Conservation (phyloP, 768 basidiomycete species). For the Tubosaeta sp. region DNA sequence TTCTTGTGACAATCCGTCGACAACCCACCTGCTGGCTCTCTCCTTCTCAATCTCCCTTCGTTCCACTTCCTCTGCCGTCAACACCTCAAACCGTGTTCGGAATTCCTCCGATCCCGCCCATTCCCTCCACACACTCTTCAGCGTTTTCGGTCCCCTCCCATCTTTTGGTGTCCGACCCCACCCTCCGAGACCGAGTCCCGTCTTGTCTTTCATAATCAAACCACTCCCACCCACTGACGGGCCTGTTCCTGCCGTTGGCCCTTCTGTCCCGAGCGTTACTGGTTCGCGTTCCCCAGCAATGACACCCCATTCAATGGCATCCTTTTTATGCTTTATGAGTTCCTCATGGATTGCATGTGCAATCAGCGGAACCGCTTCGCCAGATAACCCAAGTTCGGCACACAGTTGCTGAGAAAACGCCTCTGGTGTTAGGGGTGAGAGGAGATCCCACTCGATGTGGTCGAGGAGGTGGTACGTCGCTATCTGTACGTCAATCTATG, state of each 20-base stretch:
- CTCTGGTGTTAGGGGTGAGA: slow-evolving; percentile 87
- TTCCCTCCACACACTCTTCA: slow-evolving; percentile 91
- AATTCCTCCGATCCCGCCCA: slow-evolving; percentile 93
- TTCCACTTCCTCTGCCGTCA: slow-evolving; percentile 90
- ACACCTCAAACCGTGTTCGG: slow-evolving; percentile 78
- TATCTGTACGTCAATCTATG: slow-evolving; percentile 96
- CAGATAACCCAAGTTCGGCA: slow-evolving; percentile 79
- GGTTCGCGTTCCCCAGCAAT: slow-evolving; percentile 54
- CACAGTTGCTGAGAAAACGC: slow-evolving; percentile 77
- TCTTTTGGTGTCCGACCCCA: slow-evolving; percentile 77
- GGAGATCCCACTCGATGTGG: slow-evolving; percentile 98
- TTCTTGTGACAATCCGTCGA: neutral
- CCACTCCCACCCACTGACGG: slow-evolving; percentile 30
- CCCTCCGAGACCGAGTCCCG: slow-evolving; percentile 69
- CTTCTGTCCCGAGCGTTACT: slow-evolving; percentile 15
- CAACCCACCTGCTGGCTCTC: slow-evolving; percentile 61
- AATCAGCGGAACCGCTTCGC: slow-evolving; percentile 85
- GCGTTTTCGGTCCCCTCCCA: slow-evolving; percentile 72
- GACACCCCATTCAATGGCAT: slow-evolving; percentile 92
- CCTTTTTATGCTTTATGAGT: slow-evolving; percentile 90
- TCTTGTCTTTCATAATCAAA: slow-evolving; percentile 73
- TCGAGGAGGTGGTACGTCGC: slow-evolving; percentile 87
- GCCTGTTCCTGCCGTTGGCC: slow-evolving; percentile 5
- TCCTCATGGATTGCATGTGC: slow-evolving; percentile 95
- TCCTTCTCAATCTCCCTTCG: slow-evolving; percentile 84